Evolutionary conservation across 129 eudicot genomes (phyloP), one percentile per base, ranked within the genome.

Genomic region (Cynara cardunculus): DNA sequence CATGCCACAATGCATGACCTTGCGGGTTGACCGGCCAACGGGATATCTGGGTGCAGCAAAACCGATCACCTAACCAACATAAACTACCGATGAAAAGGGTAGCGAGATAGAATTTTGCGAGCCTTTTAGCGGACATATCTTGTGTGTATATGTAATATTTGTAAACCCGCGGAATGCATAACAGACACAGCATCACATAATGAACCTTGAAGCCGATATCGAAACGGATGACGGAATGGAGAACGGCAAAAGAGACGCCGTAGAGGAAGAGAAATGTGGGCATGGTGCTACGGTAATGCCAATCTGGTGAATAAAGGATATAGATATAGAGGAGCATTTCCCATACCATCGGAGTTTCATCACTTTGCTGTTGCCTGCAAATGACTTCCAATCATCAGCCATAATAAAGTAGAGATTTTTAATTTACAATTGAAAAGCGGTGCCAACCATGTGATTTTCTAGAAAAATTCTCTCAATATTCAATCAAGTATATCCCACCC

Each of bases 1-100:
- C 78, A 35, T 94, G 98, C 97, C 98, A 94, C 72, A 90, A 77
- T 0, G 98, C 97, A 61, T 94, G 98, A 28, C 98, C 98, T 73
- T 94, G 98, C 24, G 97, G 98, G 80, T 94, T 91, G 71, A 94
- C 22, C 69, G 74, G 77, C 98, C 96, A 94, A 28, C 71, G 73
- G 3, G 91, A 87, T 28, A 94, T 74, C 9, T 85, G 65, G 81
- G 70, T 78, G 83, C 98, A 94, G 72, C 83, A 86, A 13, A 88
- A 49, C 14, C 92, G 96, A 62, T 94, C 98, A 76, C 64, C 84
- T 25, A 91, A 84, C 98, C 98, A 94, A 71, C 90, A 87, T 2
- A 90, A 30, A 76, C 86, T 84, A 68, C 92, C 98, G 10, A 85
- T 35, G 10, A 85, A 69, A 24, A 94, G 81, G 26, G 98, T 94